Evolutionary conservation across 208 protist species (phyloP).

Genomic region (Ichthyophonus hoferi): DNA sequence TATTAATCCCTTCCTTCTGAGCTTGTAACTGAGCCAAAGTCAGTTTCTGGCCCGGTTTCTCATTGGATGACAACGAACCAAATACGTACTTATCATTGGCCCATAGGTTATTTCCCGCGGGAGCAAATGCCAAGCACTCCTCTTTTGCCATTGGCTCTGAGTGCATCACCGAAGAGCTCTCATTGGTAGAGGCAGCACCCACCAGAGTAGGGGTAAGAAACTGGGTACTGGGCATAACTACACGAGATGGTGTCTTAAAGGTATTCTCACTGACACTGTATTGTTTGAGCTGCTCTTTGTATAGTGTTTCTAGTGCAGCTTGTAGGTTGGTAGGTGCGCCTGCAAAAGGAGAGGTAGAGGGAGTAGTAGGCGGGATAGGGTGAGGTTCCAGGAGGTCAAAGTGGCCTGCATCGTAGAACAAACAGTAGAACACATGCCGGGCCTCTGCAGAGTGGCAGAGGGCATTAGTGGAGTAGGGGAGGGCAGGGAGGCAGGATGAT

Average conservation of each 20-base stretch:
- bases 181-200: background rate
- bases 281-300: background rate
- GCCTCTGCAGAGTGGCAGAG: no score
- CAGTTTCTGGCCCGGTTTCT: background rate
- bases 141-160: background rate
- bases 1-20: background rate
- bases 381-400: constrained; percentile 27
- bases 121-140: background rate
- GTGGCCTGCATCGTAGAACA: constrained; percentile 30
- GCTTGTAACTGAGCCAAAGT: background rate
- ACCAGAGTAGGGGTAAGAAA: background rate
- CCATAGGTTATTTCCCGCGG: background rate
- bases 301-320: background rate
- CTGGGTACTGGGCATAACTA: background rate
- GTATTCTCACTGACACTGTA: background rate
- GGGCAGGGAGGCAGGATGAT: no score
- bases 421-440: constrained; percentile 13
- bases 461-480: no score
- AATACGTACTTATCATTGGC: background rate
- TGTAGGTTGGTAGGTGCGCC: background rate
- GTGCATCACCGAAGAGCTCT: background rate
- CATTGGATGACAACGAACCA: background rate
- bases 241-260: background rate
- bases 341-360: background rate
- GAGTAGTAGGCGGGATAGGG: background rate